These are phyloP conservation scores for Serendipita sp. DNA, from an alignment of 768 basidiomycete genomes.

Conservation along the genomic window DNA sequence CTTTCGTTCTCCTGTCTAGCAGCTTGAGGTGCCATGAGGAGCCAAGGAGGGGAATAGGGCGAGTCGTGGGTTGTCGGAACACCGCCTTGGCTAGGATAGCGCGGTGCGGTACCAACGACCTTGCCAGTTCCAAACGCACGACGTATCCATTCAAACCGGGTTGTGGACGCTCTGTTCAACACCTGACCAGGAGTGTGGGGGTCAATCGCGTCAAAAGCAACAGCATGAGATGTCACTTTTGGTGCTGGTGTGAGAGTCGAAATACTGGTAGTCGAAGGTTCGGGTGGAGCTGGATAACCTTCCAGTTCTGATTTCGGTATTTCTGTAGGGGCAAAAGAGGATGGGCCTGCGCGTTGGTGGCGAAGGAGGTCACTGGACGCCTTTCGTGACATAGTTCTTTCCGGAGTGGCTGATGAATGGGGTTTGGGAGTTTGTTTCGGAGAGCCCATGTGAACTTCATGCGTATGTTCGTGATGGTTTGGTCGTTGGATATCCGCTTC, in stretches of 20 bases:
- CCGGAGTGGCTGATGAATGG: neutral
- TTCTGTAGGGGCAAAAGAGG: neutral
- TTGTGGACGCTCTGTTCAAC: neutral
- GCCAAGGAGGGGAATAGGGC: slow-evolving; percentile 39
- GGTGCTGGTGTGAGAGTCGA: slow-evolving; percentile 2
- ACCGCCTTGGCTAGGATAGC: neutral
- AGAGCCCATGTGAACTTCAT: neutral
- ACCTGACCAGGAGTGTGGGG: neutral
- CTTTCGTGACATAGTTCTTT: neutral
- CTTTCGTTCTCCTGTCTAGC: slow-evolving; percentile 52
- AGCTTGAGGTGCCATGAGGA: slow-evolving; percentile 43
- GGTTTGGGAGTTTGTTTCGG: neutral
- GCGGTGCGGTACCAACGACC: neutral
- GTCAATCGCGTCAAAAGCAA: slow-evolving; percentile 2
- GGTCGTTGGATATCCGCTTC: neutral
- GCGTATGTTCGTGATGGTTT: neutral
- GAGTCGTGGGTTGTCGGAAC: neutral
- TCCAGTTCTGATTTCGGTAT: neutral
- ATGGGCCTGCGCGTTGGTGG: neutral
- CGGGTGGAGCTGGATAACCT: neutral
- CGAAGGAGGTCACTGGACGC: neutral
- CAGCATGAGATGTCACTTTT: neutral
- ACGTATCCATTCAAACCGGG: slow-evolving; percentile 3
- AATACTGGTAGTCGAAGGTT: neutral
- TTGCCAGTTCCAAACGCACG: slow-evolving; percentile 3